A percentile compares a stretch with the other conserved stretches of the same genome.
Conservation (phyloP, 768 basidiomycete genomes). For the Hirschioporus abietinus region DNA sequence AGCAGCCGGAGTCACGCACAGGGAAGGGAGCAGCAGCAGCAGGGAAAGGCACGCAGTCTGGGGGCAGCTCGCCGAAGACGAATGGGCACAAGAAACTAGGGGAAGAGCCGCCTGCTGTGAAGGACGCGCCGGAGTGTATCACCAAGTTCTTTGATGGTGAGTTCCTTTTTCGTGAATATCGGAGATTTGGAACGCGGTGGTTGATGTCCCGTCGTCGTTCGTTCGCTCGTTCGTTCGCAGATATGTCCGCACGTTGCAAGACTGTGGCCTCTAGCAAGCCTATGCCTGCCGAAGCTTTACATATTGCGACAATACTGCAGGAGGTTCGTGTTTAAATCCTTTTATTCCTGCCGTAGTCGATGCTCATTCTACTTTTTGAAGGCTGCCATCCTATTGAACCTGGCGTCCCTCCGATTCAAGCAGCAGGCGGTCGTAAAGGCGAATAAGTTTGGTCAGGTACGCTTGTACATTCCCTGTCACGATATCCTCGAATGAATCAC, state of each 20-base stretch:
- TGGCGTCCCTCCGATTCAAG: conserved; percentile 75
- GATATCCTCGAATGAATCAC: conserved; percentile 9
- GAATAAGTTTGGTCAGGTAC: conserved; percentile 67
- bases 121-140: conserved; percentile 53
- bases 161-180: conserved; percentile 14
- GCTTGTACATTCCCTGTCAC: conserved; percentile 16
- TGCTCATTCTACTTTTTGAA: conserved; percentile 22
- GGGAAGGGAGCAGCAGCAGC: conserved; percentile 66
- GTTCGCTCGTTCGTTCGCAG: too few species aligned
- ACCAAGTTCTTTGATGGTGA: conserved; percentile 58
- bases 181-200: too few species aligned
- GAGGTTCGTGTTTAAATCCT: too few species aligned
- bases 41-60: conserved; percentile 4
- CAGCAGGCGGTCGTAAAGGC: conserved; percentile 60
- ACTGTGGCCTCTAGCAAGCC: conserved; percentile 31
- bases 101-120: conserved; percentile 63
- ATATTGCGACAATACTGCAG: conserved; percentile 67
- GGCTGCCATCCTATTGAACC: conserved; percentile 67
- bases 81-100: conserved; percentile 60
- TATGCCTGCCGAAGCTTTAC: conserved; percentile 55
- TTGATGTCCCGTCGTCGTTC: too few species aligned
- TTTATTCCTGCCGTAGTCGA: too few species aligned
- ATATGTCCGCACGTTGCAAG: conserved; percentile 48
- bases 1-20: conserved; percentile 63
- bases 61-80: conserved; percentile 17